Percentiles rank a stretch among this genome's conserved stretches.
These are phyloP conservation scores for Neurospora hispaniola DNA, from an alignment of 495 filamentous ascomycete genomes.

Conservation along the genomic window DNA sequence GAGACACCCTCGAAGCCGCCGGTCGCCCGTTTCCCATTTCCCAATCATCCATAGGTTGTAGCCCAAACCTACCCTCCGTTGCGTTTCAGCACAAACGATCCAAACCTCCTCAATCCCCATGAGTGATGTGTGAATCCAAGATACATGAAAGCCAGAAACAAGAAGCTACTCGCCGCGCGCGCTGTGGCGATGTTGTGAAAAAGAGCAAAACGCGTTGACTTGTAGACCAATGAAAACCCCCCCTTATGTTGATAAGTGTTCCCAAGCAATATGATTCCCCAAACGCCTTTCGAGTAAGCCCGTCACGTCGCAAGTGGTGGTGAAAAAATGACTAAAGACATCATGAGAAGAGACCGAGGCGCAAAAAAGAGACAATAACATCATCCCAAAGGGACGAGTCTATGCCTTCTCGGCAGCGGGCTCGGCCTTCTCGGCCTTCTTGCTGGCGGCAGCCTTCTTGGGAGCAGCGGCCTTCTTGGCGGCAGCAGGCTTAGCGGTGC, in stretches of 20 bases:
- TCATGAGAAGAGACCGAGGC: constrained; percentile 7
- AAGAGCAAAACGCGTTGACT: background rate
- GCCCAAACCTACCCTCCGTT: background rate
- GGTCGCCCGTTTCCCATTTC: background rate
- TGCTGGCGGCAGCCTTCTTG: constrained; percentile 47
- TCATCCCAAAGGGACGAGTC: background rate
- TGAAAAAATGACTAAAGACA: constrained; percentile 7
- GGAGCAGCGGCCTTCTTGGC: constrained; percentile 54
- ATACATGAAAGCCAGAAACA: constrained; percentile 1
- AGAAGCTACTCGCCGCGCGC: background rate
- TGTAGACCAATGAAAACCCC: background rate
- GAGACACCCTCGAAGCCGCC: background rate
- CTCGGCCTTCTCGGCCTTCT: constrained; percentile 28
- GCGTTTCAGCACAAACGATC: background rate
- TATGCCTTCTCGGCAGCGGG: constrained; percentile 15
- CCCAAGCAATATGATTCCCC: constrained; percentile 1
- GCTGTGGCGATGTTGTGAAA: constrained; percentile 1
- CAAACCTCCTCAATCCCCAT: background rate
- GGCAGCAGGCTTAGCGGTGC: constrained; percentile 40
- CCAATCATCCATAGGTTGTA: background rate
- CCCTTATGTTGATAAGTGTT: background rate
- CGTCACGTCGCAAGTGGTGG: constrained; percentile 9
- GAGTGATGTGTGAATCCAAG: background rate
- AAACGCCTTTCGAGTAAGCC: constrained; percentile 3
- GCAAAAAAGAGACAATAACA: background rate